Conservation (phyloP, 768 basidiomycete genomes). For the Fomitopsis serialis region DNA sequence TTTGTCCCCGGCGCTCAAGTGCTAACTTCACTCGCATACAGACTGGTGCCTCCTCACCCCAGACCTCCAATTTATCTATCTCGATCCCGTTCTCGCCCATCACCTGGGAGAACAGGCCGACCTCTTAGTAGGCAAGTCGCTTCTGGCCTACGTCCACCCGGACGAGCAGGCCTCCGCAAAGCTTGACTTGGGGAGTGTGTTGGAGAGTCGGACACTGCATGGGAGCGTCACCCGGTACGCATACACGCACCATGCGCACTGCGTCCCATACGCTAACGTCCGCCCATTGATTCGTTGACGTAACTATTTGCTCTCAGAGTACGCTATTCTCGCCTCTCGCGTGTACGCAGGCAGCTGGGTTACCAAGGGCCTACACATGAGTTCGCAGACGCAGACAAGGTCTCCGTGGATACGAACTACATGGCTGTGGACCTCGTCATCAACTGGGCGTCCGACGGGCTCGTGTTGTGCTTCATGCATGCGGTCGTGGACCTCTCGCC, state of each 20-base stretch:
- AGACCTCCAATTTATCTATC: slow-evolving; percentile 73
- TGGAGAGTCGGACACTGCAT: slow-evolving; percentile 70
- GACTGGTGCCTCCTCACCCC: slow-evolving; percentile 82
- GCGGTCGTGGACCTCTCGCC: slow-evolving; percentile 68
- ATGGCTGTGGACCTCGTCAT: slow-evolving; percentile 87
- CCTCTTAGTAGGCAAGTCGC: slow-evolving; percentile 61
- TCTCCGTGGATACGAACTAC: slow-evolving; percentile 66
- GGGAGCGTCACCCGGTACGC: slow-evolving; percentile 76
- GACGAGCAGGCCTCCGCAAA: slow-evolving; percentile 75
- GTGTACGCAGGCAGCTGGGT: slow-evolving; percentile 69
- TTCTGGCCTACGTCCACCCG: slow-evolving; percentile 79
- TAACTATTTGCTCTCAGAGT: slow-evolving; percentile 42
- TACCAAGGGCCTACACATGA: slow-evolving; percentile 46
- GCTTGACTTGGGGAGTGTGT: slow-evolving; percentile 66
- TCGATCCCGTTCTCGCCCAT: slow-evolving; percentile 71
- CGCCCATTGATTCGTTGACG: slow-evolving; percentile 18
- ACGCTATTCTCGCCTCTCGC: slow-evolving; percentile 71
- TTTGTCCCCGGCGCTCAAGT: background rate
- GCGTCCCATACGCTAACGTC: slow-evolving; percentile 7
- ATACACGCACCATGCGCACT: slow-evolving; percentile 11
- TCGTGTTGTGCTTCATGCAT: slow-evolving; percentile 87
- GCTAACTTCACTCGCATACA: slow-evolving; percentile 28
- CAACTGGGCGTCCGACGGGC: slow-evolving; percentile 82
- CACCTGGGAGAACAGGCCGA: slow-evolving; percentile 72
- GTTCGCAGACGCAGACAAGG: slow-evolving; percentile 66